phyloP scores from a whole-genome alignment of 208 protist genomes.

The Blastocrithidia nonstop region DNA sequence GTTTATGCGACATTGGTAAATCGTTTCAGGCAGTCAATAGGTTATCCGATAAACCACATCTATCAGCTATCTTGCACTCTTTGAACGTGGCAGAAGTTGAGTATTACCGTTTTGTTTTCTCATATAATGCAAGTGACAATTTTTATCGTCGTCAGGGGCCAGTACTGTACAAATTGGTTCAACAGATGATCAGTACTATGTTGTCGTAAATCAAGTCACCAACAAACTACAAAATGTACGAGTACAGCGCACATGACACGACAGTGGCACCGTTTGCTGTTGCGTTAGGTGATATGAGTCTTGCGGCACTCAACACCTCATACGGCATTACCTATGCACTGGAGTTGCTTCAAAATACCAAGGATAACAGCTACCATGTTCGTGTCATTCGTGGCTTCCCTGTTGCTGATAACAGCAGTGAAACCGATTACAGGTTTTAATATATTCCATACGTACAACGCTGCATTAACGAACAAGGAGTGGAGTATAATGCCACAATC shows the following conservation, averaged over 20 bases:
- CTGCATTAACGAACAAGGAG: constrained; percentile 12
- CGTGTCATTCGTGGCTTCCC: constrained; percentile 34
- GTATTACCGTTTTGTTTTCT: constrained; percentile 12
- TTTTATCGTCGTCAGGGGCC: constrained; percentile 14
- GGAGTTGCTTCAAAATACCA: constrained; percentile 44
- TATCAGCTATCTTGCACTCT: constrained; percentile 7
- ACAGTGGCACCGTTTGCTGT: constrained; percentile 21
- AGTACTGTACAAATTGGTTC: constrained; percentile 21
- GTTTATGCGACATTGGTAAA: constrained; percentile 28
- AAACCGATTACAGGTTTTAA: constrained; percentile 6
- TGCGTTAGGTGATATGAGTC: constrained; percentile 28
- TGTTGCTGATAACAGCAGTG: constrained; percentile 7
- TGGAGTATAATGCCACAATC: constrained; percentile 13
- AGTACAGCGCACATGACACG: constrained; percentile 56
- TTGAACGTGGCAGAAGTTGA: constrained; percentile 5
- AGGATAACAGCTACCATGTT: constrained; percentile 18
- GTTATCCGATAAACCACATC: constrained; percentile 10
- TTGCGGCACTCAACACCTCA: constrained; percentile 14
- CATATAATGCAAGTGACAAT: constrained; percentile 13
- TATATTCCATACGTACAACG: constrained; percentile 9
- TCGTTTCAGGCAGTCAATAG: constrained; percentile 15
- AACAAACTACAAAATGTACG: constrained; percentile 29
- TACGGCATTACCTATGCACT: constrained; percentile 33
- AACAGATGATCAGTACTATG: constrained; percentile 30
- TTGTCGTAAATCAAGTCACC: constrained; percentile 14